phyloP scores from a whole-genome alignment of 2,329 filamentous ascomycete species.

The Alternaria incomplexa region DNA sequence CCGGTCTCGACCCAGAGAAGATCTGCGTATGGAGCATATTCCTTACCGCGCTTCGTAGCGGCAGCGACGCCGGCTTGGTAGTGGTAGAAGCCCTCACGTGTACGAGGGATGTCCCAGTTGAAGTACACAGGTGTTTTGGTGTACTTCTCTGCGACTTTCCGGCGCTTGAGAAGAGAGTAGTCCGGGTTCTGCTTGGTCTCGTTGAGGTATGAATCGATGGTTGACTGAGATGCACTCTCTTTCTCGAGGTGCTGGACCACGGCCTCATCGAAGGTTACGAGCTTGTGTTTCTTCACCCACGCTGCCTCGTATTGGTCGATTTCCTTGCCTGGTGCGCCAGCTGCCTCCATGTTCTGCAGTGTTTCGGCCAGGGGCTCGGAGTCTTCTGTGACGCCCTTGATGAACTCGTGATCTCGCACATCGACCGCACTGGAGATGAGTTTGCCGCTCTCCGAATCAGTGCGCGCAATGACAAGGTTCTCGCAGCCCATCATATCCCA shows the following conservation, averaged over 20 bases:
- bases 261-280: constrained; percentile 92
- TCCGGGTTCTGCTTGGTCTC: constrained; percentile 69
- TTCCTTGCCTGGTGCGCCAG: constrained; percentile 76
- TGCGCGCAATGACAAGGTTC: constrained; percentile 92
- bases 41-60: constrained; percentile 90
- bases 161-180: constrained; percentile 78
- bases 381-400: constrained; percentile 83
- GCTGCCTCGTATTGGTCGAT: constrained; percentile 85
- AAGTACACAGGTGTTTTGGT: constrained; percentile 76
- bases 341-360: constrained; percentile 85
- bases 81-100: constrained; percentile 92
- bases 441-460: constrained; percentile 92
- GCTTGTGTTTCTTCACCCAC: constrained; percentile 85
- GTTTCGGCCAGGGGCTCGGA: constrained; percentile 84
- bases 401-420: constrained; percentile 94
- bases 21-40: constrained; percentile 90
- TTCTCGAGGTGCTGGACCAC: constrained; percentile 74
- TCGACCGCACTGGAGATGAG: constrained; percentile 91
- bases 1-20: constrained; percentile 97
- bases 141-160: constrained; percentile 71
- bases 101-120: constrained; percentile 90
- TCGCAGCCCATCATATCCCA: constrained; percentile 98
- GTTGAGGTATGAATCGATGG: constrained; percentile 71
- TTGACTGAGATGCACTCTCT: constrained; percentile 67
- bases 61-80: constrained; percentile 83